Evolutionary conservation across 208 protist genomes (phyloP).

Genomic region (Trypanosoma rangeli): DNA sequence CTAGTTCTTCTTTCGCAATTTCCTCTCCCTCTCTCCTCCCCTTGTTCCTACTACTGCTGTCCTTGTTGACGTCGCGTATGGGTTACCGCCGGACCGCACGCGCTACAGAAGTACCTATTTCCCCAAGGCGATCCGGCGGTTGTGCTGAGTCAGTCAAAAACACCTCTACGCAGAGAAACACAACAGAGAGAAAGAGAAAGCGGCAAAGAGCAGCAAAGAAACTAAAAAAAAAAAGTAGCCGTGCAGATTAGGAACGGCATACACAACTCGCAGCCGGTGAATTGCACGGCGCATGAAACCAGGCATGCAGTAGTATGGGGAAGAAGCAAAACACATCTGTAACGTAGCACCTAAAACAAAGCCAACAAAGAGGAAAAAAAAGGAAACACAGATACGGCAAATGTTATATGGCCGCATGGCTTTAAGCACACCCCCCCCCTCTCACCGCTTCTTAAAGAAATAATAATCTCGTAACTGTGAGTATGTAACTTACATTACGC

Average conservation of each 20-base stretch:
- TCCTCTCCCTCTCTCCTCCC: not conserved
- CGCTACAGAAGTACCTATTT: not conserved
- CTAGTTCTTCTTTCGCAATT: not conserved
- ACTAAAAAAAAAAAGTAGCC: conserved; percentile 14
- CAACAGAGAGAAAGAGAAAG: conserved; percentile 19
- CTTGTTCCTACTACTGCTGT: not conserved
- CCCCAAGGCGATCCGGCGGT: not conserved
- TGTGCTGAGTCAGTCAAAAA: not conserved
- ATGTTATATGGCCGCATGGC: not conserved
- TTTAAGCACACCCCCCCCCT: no score
- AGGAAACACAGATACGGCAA: not conserved
- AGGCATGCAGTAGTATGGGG: not conserved
- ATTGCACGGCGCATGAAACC: not conserved
- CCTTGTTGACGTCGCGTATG: not conserved
- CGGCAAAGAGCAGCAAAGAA: conserved; percentile 2
- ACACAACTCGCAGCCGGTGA: not conserved
- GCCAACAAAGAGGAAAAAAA: conserved; percentile 5
- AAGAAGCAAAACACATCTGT: not conserved
- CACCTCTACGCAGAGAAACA: not conserved
- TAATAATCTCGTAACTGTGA: conserved; percentile 6
- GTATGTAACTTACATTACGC: not conserved
- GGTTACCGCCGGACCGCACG: not conserved
- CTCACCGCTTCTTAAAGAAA: not conserved
- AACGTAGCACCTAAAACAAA: not conserved
- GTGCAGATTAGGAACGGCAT: not conserved